Conservation (phyloP, 2,329 filamentous ascomycete species). For the Setomelanomma holmii region DNA sequence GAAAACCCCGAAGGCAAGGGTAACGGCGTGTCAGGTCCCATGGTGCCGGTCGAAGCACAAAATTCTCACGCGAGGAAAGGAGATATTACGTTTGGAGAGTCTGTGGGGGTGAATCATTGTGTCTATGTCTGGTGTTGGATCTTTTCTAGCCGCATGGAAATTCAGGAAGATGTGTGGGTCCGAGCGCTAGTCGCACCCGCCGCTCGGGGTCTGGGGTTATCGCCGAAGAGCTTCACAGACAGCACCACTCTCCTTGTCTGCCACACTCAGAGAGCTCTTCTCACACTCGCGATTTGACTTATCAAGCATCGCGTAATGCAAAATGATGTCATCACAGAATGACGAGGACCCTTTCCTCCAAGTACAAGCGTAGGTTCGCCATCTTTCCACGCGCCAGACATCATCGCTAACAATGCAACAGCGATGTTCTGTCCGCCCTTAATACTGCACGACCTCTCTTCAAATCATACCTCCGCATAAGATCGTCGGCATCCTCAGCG, state of each 20-base stretch:
- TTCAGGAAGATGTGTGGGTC: constrained; percentile 24
- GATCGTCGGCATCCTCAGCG: constrained; percentile 76
- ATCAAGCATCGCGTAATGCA: constrained; percentile 14
- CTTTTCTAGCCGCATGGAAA: constrained; percentile 15
- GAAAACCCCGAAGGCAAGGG: constrained; percentile 75
- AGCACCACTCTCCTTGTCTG: too few relatives aligned
- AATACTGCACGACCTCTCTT: constrained; percentile 84
- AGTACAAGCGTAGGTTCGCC: constrained; percentile 53
- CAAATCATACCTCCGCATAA: constrained; percentile 93
- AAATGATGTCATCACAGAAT: constrained; percentile 47
- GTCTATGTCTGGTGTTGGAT: constrained; percentile 15
- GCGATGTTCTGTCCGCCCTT: constrained; percentile 87
- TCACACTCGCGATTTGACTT: too few relatives aligned
- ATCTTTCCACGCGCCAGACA: constrained; percentile 6
- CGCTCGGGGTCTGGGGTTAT: constrained; percentile 4
- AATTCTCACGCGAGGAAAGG: not conserved
- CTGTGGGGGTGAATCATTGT: constrained; percentile 3
- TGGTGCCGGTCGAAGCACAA: constrained; percentile 21
- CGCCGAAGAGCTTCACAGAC: too few relatives aligned
- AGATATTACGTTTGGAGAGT: not conserved
- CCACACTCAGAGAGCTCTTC: too few relatives aligned
- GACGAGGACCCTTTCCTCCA: constrained; percentile 59
- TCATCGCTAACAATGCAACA: constrained; percentile 52
- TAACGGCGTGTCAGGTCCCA: constrained; percentile 62
- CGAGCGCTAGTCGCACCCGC: constrained; percentile 7